Evolutionary conservation across 805 yeast genomes (phyloP), one percentile per base, ranked within the genome.

Genomic region (Kazachstania kunashirensis): DNA sequence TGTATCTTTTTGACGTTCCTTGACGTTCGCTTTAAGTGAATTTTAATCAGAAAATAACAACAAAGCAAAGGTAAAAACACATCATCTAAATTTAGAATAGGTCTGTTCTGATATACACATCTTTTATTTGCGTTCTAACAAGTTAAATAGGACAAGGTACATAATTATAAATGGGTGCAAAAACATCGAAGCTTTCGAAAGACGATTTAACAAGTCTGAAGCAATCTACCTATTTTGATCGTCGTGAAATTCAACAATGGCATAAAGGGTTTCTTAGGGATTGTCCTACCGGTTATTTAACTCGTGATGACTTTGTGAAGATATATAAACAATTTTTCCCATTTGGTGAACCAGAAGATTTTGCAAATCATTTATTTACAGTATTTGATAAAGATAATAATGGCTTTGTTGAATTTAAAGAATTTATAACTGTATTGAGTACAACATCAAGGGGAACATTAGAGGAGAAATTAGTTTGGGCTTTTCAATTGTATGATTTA

Each of bases 141-240:
- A n/a, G n/a, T n/a, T n/a, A n/a, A n/a, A n/a, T n/a, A n/a, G n/a
- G n/a, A n/a, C n/a, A n/a, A n/a, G n/a, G n/a, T n/a, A n/a, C n/a
- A n/a, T n/a, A n/a, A n/a, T n/a, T n/a, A n/a, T n/a, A n/a, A 17
- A 89, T 92, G 98, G 98, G 98, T 11, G 88, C 86, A 50, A 81
- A 95, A 23, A 89, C 94, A 7, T 85, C 96, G 17, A 92, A 88
- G 55, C 64, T 92, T 33, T 81, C 94, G 13, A 85, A 81, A 50
- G 97, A 92, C 48, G 97, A 92, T 50, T 71, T 92, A 33, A 72
- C 82, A 36, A 77, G 80, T 37, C 72, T 92, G 41, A 82, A 81
- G 55, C 79, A 76, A 53, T 80, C 86, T 17, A 92, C 99, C 0
- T 81, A 85, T 51, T 92, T 92, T 54, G 95, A 89, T 53, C 77